Evolutionary conservation across 768 basidiomycete species (phyloP).

Genomic region (Suillus sp.): DNA sequence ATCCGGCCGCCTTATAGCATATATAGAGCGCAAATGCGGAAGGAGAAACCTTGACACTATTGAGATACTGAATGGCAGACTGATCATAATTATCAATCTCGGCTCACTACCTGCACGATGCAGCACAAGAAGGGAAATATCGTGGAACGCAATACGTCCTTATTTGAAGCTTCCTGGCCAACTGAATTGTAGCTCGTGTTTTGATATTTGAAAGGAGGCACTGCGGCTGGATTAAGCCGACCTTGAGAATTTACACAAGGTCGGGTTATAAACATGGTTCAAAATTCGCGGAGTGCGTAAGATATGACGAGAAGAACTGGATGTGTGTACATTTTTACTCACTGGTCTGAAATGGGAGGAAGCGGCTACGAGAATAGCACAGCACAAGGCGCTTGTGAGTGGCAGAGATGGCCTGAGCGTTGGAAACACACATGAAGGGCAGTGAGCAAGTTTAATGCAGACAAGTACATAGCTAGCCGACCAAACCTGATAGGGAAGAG

Average conservation of each 20-base stretch:
- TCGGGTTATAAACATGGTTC: not conserved
- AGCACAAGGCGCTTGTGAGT: not conserved
- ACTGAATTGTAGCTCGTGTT: constrained; percentile 1
- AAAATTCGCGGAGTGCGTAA: constrained; percentile 7
- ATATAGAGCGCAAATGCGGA: constrained; percentile 1
- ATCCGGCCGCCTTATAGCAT: constrained; percentile 6
- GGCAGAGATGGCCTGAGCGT: not conserved
- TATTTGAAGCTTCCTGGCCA: not conserved
- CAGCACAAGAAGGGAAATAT: constrained; percentile 4
- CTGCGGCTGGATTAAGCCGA: not conserved
- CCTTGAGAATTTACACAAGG: constrained; percentile 10
- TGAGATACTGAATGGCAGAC: constrained; percentile 2
- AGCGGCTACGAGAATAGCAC: not conserved
- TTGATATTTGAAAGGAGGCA: constrained; percentile 2
- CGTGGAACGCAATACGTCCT: not conserved
- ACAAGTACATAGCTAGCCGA: not conserved
- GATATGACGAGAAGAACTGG: constrained; percentile 5
- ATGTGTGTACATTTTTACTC: not conserved
- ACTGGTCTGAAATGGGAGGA: not conserved
- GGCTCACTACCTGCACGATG: not conserved
- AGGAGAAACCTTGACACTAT: not conserved
- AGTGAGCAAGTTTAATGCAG: not conserved
- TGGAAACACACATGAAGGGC: not conserved
- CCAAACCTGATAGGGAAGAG: not conserved
- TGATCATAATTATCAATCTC: constrained; percentile 1